Percentiles rank a stretch among this genome's conserved stretches.
phyloP scores from a whole-genome alignment of 129 eudicot genomes.

The Escallonia herrerae region DNA sequence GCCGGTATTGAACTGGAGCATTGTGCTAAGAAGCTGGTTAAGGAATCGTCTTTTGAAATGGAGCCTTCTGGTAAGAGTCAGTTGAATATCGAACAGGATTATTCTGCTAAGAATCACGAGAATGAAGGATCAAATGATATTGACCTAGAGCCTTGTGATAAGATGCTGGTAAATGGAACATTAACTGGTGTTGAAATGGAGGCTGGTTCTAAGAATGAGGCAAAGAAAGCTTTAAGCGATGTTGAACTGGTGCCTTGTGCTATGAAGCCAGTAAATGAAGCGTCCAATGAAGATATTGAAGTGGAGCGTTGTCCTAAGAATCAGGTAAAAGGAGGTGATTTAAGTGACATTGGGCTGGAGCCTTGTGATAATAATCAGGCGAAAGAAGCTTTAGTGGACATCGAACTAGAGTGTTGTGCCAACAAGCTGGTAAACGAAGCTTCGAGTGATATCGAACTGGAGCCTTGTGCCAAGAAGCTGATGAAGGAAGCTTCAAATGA shows the following conservation, averaged over 20 bases:
- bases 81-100: constrained; percentile 26
- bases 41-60: too few relatives aligned
- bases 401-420: constrained; percentile 33
- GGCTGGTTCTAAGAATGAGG: too few relatives aligned
- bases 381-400: constrained; percentile 24
- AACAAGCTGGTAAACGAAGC: constrained; percentile 38
- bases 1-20: too few relatives aligned
- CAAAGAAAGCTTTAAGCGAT: too few relatives aligned
- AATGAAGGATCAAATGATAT: constrained; percentile 13
- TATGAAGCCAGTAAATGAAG: constrained; percentile 14
- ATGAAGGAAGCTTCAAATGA: constrained; percentile 54
- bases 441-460: constrained; percentile 23
- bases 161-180: too few relatives aligned
- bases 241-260: too few relatives aligned
- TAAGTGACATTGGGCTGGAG: constrained; percentile 30
- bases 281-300: constrained; percentile 48
- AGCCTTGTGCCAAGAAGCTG: constrained; percentile 13
- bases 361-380: constrained; percentile 38
- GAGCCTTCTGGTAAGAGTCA: too few relatives aligned
- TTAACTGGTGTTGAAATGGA: too few relatives aligned
- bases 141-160: too few relatives aligned
- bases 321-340: constrained; percentile 27
- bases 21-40: too few relatives aligned
- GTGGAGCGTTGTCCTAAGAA: constrained; percentile 40
- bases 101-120: constrained; percentile 33